Evolutionary conservation across 1,284 basidiomycete genomes (phyloP), one percentile per base, ranked within the genome.

Genomic region (Cutaneotrichosporon sp.): DNA sequence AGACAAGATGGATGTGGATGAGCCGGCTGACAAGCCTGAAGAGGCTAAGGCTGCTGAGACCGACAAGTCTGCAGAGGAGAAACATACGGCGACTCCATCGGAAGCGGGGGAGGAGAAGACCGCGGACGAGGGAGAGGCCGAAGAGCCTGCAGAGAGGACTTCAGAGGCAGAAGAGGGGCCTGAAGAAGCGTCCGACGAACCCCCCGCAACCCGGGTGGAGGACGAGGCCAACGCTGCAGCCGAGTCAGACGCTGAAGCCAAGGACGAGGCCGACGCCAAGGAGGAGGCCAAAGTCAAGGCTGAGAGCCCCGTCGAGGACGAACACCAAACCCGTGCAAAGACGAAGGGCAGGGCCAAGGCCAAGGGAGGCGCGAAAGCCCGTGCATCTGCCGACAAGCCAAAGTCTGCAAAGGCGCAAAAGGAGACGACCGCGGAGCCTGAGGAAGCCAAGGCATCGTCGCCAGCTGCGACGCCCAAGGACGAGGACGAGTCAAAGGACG

Each of bases 351-450:
- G 43, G 22, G 38, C 22, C 19, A 29, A 20, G 24, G 33, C 38
- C 0, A n/a, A 29, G 12, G 44, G 33, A 16, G 35, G 42, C 22
- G 24, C 24, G 3, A 34, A 45, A 29, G 39, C 20, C 14, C n/a
- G n/a, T n/a, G n/a, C n/a, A n/a, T n/a, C n/a, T n/a, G n/a, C n/a
- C n/a, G n/a, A n/a, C n/a, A n/a, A n/a, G n/a, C n/a, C n/a, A n/a
- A 27, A 42, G 19, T 22, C 11, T 9, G 47, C 44, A 19, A 43
- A 56, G 11, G 67, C 63, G 19, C 62, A 64, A 16, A 67, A 63
- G 43, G 66, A 63, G 24, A 62, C 61, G 46, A 26, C 37, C 2
- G 47, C 33, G 9, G 39, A 43, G 4, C 26, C 39, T 4, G 26
- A 26, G 19, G 33, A 34, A 10, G 32, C 32, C 8, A 29, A 46